Evolutionary conservation across 306 rosid species (phyloP), one percentile per base, ranked within the genome.

Genomic region (Trifolium dubium): DNA sequence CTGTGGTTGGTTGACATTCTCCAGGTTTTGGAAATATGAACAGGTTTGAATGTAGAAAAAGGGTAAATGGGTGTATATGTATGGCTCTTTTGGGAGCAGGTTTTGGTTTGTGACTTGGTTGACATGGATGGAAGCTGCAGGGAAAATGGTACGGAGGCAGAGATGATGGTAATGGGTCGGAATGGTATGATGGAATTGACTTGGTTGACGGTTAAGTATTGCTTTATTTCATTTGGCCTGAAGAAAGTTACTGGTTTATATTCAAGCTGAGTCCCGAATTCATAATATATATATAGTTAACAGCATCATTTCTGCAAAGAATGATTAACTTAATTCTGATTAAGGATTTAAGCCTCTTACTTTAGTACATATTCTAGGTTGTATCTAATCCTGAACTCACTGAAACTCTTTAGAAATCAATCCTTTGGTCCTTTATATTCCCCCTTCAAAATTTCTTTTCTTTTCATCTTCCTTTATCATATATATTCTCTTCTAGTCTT

Each of bases 341-440:
- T 41, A 67, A 67, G 72, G 34, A 62, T 50, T 73, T 77, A 82
- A 62, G 64, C 30, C 75, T 64, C 75, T 11, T 74, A 37, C 17
- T 62, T 63, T 46, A 18, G 83, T 83, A 78, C 83, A 83, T 83
- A 83, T 54, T 74, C 12, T 78, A 74, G 80, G 73, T 43, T 69
- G 65, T 83, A 74, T 77, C 60, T 54, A 64, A 56, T 74, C 77
- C 58, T 35, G 28, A 53, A 13, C 84, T 67, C 54, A 23, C 31
- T 50, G 60, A 60, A 56, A 39, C 59, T 47, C 79, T 46, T 40
- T 77, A 76, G 70, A 81, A 44, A 59, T 80, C 40, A 62, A n/a
- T 29, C 43, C 62, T 62, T 30, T 63, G 68, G 30, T 63, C 14
- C n/a, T 9, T 64, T 17, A 31, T 17, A 31, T 14, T 8, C 58